Evolutionary conservation across 176 grass and related monocot species (phyloP), one percentile per base, ranked within the genome.

Genomic region (Rhipidocladum racemiflorum): DNA sequence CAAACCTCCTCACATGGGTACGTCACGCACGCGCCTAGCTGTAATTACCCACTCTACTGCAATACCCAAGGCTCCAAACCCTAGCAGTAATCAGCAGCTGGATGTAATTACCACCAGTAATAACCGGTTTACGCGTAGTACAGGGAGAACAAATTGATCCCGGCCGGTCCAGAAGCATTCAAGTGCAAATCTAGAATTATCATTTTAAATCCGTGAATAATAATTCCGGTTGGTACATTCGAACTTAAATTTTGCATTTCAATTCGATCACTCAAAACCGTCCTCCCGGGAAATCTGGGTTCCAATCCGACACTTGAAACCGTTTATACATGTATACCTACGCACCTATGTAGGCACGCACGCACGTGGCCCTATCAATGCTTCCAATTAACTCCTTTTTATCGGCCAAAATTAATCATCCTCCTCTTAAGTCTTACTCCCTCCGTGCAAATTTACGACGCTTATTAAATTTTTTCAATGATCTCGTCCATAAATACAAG

Each of bases 1-100:
- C 82, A 39, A 95, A 90, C 75, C 83, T 95, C 62, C 44, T 93
- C 43, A 57, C 84, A 14, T 95, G 96, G 95, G 93, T 92, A 83
- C 34, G 29, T 82, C 32, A 10, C 32, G 24, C 6, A 25, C 71
- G 21, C 14, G 21, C 21, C 39, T 11, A 57, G 21, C n/a, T 20
- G 6, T 25, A 17, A 50, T 50, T 50, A 76, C 20, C 14, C 39
- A 9, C 1, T 25, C 1, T 13, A 60, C 56, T 1, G 24, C 56
- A 5, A 5, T 2, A 60, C 10, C 10, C 56, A 27, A 13, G 23
- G n/a, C 2, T 60, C 23, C 23, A 13, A 11, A 27, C 12, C 4
- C 56, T 13, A 24, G 21, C 54, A 24, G 54, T 24, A 24, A 57
- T 4, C 54, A 23, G 3, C 54, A 10, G 3, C 9, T 4, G 21